phyloP scores from a whole-genome alignment of 2,329 filamentous ascomycete genomes.

The Calonectria crousiana region DNA sequence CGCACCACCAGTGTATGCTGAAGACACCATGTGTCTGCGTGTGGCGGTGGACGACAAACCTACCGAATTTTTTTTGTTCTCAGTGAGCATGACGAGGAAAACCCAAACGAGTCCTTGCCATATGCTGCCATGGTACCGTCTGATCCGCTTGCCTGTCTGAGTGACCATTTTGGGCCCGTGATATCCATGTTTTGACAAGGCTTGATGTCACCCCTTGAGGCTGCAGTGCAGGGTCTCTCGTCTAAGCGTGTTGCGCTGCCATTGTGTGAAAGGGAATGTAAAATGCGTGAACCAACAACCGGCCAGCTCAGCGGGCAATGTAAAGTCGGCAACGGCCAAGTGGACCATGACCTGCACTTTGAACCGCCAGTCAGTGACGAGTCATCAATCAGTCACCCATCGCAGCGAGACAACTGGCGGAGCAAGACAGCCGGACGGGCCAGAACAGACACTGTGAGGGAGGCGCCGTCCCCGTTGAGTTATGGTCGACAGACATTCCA shows the following conservation, averaged over 20 bases:
- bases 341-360: not conserved
- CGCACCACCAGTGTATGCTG: not conserved
- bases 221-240: constrained; percentile 1
- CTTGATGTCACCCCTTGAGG: not conserved
- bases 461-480: constrained; percentile 40
- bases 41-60: constrained; percentile 20
- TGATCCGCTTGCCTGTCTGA: constrained; percentile 12
- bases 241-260: not conserved
- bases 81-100: not conserved
- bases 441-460: constrained; percentile 23
- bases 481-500: constrained; percentile 30
- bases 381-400: not conserved
- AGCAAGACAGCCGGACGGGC: constrained; percentile 12
- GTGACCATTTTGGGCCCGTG: not conserved
- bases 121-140: constrained; percentile 2
- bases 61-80: constrained; percentile 16
- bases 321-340: not conserved
- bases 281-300: constrained; percentile 11
- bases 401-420: not conserved
- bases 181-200: constrained; percentile 6
- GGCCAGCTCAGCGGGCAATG: constrained; percentile 1
- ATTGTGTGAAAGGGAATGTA: constrained; percentile 5
- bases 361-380: not conserved
- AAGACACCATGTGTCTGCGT: constrained; percentile 24
- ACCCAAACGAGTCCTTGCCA: constrained; percentile 31